Base-by-base conservation (phyloP, 1,284 basidiomycete species). In the Rhizoctonia solani region DNA sequence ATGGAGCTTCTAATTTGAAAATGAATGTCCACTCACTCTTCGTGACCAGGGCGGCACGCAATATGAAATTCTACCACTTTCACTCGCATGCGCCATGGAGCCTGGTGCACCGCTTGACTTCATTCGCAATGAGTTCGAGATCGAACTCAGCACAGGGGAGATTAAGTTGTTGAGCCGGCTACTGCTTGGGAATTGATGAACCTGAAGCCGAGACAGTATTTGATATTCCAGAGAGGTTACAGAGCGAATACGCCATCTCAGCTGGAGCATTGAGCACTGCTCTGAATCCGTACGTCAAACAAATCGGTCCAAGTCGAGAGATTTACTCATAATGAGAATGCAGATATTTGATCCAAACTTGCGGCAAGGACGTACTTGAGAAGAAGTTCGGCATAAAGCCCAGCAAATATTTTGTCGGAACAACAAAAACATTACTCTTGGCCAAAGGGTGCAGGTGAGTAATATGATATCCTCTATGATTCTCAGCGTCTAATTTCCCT, bases 341-440 rank as follows among this genome's bases (percentile, higher is more conserved):
- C 34, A 49, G 46, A 16, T 58, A 55, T 34, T 25, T 56, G 5
- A 66, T 79, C 14, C 79, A 81, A 72, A 76, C 76, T 0, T 72
- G 74, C 23, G 77, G 78, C 5, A 79, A 79, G 68, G 76, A 79
- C 34, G 67, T 68, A 1, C 71, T 79, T 2, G 74, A 75, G 61
- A 68, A 68, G 29, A 66, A 74, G 30, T 79, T 72, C 49, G 70
- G 68, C 1, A 74, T 79, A 49, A 34, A 69, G 19, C 61, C 73
- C 3, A 70, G 72, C 13, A 69, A 68, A 42, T 77, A 77, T 53
- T 59, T 81, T 21, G 71, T 77, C 30, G 72, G 74, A 3, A 73
- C 68, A 41, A 78, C 80, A n/a, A 4, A 78, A 74, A 30, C 81
- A 82, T 70, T 82, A 82, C 68, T 81, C 80, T 0, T 83, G 81